A percentile compares a stretch with the other conserved stretches of the same genome.
phyloP scores from a whole-genome alignment of 805 yeast genomes.

The Wickerhamiella parazyma region DNA sequence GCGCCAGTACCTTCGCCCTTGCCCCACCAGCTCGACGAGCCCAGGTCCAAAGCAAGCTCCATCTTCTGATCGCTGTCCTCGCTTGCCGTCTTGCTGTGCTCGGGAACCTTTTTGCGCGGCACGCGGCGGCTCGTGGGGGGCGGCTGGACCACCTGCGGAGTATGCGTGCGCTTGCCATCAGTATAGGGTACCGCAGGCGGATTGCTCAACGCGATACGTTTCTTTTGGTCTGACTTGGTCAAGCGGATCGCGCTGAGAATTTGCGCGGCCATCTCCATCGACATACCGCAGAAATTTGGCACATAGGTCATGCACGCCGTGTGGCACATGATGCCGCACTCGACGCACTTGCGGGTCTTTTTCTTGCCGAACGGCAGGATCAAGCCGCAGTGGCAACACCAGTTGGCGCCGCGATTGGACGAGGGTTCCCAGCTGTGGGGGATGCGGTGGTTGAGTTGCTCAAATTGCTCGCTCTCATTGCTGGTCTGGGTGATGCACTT shows the following conservation, averaged over 20 bases:
- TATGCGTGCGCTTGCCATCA: conserved; percentile 6
- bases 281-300: conserved; percentile 98
- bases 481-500: conserved; percentile 52
- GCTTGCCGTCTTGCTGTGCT: conserved; percentile 2
- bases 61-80: conserved; percentile 4
- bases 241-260: conserved; percentile 72
- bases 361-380: conserved; percentile 90
- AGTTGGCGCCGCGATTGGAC: conserved; percentile 86
- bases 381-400: conserved; percentile 99
- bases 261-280: conserved; percentile 91
- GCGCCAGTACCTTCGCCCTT: neutral
- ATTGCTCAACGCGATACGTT: neutral
- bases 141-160: neutral
- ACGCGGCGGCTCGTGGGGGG: conserved; percentile 1
- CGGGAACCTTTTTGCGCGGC: conserved; percentile 8
- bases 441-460: conserved; percentile 85
- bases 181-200: neutral
- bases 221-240: conserved; percentile 31
- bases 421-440: conserved; percentile 94
- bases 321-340: conserved; percentile 91
- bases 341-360: conserved; percentile 77
- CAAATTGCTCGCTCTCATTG: conserved; percentile 47
- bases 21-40: conserved; percentile 5
- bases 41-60: conserved; percentile 6
- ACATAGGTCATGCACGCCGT: conserved; percentile 84